A percentile compares a stretch with the other conserved stretches of the same genome.
Conservation (phyloP, 176 grass and related monocot species). For the Areca catechu region DNA sequence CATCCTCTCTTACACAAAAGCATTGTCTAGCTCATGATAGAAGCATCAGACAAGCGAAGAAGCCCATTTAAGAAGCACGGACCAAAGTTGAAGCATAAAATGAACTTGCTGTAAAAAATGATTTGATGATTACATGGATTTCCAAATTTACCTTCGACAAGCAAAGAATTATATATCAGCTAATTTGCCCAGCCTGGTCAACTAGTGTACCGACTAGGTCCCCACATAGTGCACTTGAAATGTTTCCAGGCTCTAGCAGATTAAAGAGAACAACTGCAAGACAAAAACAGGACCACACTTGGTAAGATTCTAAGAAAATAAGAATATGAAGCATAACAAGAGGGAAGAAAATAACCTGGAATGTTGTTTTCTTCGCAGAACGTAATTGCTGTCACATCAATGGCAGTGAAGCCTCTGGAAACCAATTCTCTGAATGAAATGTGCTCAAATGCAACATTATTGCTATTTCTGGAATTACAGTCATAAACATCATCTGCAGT, state of each 20-base stretch:
- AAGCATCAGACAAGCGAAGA: too few relatives aligned
- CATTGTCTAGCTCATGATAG: too few relatives aligned
- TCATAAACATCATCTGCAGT: conserved; percentile 53
- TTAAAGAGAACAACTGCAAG: conserved; percentile 92
- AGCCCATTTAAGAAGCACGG: too few relatives aligned
- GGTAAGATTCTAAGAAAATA: background rate
- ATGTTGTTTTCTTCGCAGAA: conserved; percentile 97
- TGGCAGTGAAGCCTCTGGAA: conserved; percentile 61
- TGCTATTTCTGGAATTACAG: conserved; percentile 45
- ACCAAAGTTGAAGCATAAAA: too few relatives aligned
- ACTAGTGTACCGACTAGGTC: conserved; percentile 81
- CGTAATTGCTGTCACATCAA: conserved; percentile 87
- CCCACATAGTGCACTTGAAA: conserved; percentile 74
- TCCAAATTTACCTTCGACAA: too few relatives aligned
- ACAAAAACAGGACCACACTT: too few relatives aligned
- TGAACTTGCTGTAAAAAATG: too few relatives aligned
- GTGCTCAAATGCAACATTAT: conserved; percentile 53
- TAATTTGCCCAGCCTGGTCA: conserved; percentile 73
- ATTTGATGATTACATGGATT: too few relatives aligned
- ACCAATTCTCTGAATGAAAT: conserved; percentile 80
- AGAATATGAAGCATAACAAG: background rate
- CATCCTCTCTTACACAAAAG: too few relatives aligned
- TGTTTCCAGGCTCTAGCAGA: conserved; percentile 72
- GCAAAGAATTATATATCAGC: conserved; percentile 12
- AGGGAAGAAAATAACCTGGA: conserved; percentile 46